Base-by-base conservation (phyloP, 192 early-diverging fungal species). In the Coemansia umbellata region DNA sequence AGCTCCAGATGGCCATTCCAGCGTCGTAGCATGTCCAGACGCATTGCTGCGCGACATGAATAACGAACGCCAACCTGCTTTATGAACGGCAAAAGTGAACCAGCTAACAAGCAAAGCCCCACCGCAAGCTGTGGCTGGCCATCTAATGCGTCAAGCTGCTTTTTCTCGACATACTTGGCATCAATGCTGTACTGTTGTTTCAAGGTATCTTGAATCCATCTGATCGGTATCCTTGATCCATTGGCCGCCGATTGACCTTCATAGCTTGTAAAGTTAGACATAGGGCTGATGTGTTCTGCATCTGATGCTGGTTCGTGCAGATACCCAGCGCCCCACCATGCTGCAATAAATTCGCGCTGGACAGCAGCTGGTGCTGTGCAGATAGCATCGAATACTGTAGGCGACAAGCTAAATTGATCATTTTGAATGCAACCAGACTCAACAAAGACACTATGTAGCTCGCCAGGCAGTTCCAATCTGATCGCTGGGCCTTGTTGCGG, bases 291-390 rank as follows among this genome's bases (percentile, higher is more conserved):
- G 36, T n/a, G n/a, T 14, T 22, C n/a, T 11, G 37, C n/a, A n/a
- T n/a, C 37, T 10, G 23, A 30, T 33, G 30, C 60, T 26, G 40
- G 43, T 45, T 45, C 43, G 24, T 13, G 43, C 6, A 27, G 14
- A 45, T 7, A 45, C n/a, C 43, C 43, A 45, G n/a, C 23, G 43
- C 76, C 76, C 65, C 65, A 73, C 76, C 76, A 78, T 1, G 76
- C 69, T 1, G 76, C 76, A 13, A 78, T 42, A 23, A 62, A 78
- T 52, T 78, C 76, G 45, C 76, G 69, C 58, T 62, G 65, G 31
- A 78, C 76, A 2, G 71, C 66, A 10, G 11, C 28, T 1, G 71
- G 71, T 1, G 71, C 71, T 18, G 37, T 18, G 3, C 23, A 19
- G 26, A 74, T 47, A 7, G 8, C 30, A 5, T 11, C 24, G 2